Evolutionary conservation across 2,329 filamentous ascomycete genomes (phyloP).

Genomic region (Fusarium sp.): DNA sequence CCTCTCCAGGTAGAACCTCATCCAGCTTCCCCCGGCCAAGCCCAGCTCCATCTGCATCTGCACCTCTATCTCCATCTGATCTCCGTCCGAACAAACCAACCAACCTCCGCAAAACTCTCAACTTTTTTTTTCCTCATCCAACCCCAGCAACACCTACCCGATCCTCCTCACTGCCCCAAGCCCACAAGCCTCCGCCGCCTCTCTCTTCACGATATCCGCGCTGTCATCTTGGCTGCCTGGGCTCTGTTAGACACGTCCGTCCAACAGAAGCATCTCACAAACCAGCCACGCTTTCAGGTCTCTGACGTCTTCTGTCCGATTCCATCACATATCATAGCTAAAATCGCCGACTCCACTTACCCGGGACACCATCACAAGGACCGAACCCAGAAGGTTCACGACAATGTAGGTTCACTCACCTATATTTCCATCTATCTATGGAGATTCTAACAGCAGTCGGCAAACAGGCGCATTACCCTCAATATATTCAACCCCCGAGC

Average conservation of each 20-base stretch:
- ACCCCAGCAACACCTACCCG: background rate
- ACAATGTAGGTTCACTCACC: slow-evolving; percentile 41
- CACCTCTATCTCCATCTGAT: slow-evolving; percentile 38
- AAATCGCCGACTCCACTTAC: background rate
- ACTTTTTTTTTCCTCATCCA: slow-evolving; percentile 3
- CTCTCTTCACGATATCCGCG: slow-evolving; percentile 17
- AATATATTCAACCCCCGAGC: slow-evolving; percentile 84
- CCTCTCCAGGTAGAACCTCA: slow-evolving; percentile 23
- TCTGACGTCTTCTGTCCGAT: slow-evolving; percentile 20
- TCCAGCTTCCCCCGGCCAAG: slow-evolving; percentile 14
- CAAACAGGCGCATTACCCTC: slow-evolving; percentile 85
- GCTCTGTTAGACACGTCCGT: slow-evolving; percentile 19
- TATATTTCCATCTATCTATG: slow-evolving; percentile 21
- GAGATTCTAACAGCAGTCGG: slow-evolving; percentile 33
- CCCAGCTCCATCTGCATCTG: slow-evolving; percentile 19
- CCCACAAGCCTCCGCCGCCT: background rate
- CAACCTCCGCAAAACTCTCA: slow-evolving; percentile 25
- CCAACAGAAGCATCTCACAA: slow-evolving; percentile 11
- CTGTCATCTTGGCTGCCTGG: slow-evolving; percentile 19
- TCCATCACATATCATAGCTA: background rate
- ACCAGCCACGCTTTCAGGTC: slow-evolving; percentile 34
- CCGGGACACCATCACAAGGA: background rate
- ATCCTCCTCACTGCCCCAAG: background rate
- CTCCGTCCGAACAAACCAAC: slow-evolving; percentile 22
- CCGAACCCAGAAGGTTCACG: slow-evolving; percentile 6